Base-by-base conservation (phyloP, 768 basidiomycete species). In the Boletus fagicola region DNA sequence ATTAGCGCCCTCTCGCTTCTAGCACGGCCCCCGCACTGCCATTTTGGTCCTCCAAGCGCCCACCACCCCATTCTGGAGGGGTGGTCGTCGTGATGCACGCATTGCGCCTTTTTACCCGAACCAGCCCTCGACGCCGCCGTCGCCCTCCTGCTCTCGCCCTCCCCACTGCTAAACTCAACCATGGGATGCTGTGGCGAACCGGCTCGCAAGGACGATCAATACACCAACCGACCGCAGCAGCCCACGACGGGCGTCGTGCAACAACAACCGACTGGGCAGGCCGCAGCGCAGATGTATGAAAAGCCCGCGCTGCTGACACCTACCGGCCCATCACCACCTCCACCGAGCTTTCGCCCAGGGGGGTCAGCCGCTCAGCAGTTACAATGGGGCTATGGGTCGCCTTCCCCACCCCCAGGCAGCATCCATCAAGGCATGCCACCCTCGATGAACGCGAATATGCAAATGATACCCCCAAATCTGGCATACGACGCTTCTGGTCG, bases 131-230 rank as follows among this genome's bases (percentile, higher is more conserved):
- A 1, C 9, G 24, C 1, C n/a, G 30, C 22, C 39, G 39, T 6
- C n/a, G n/a, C 16, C 2, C 44, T 38, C 33, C 13, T 26, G 35
- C 46, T 49, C 9, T 53, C 39, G 0, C n/a, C 2, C n/a, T 18
- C 33, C 33, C 5, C n/a, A 9, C 30, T 2, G 18, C 26, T 30
- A 5, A 13, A 16, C 16, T 8, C 38, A 59, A 60, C 62, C 62
- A 88, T 87, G 85, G 78, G 82, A 60, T 90, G 89, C 65, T 91
- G 88, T 67, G 86, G 86, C n/a, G 78, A 81, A 48, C 62, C 79
- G 10, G 66, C 60, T 33, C 65, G 67, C 36, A 64, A 67, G 30
- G 67, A 73, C 54, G 59, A 68, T 52, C 63, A 73, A 48, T 68
- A 68, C 54, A 63, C 72, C 51, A 76, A 78, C 69, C 70, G 74